Percentiles rank a stretch among this genome's conserved stretches.
phyloP scores from a whole-genome alignment of 1,284 basidiomycete species.

The Trichosporon sp. region DNA sequence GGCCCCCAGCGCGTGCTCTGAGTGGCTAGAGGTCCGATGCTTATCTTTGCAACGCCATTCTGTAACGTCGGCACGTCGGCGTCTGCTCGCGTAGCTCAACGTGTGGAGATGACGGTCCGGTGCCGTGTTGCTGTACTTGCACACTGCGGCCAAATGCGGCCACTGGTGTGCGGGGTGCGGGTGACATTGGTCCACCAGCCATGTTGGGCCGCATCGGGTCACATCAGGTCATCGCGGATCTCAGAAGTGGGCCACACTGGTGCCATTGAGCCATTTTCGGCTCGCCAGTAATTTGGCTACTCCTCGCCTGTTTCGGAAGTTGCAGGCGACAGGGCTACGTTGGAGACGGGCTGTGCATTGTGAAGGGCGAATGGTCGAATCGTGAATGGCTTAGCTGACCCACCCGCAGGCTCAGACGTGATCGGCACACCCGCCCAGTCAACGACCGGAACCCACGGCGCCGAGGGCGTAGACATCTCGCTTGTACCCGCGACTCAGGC shows the following conservation, averaged over 20 bases:
- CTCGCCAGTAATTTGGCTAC: conserved; percentile 16
- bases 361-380: not conserved
- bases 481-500: conserved; percentile 62
- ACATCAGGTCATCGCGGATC: not conserved
- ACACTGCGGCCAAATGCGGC: not conserved
- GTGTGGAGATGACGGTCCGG: not conserved
- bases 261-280: not conserved
- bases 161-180: not conserved
- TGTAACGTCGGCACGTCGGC: not conserved
- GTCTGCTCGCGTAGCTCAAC: not conserved
- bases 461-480: conserved; percentile 31
- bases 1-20: not conserved
- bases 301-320: not conserved
- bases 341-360: not conserved
- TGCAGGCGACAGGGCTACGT: not conserved
- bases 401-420: conserved; percentile 12
- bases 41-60: not conserved
- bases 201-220: not conserved
- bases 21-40: not conserved
- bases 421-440: not conserved
- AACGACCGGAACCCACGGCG: conserved; percentile 31
- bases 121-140: not conserved
- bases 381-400: not conserved
- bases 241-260: no score
- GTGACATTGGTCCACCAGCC: not conserved